Base-by-base conservation (phyloP, 441 rosid species). In the Adansonia madagascariensis region DNA sequence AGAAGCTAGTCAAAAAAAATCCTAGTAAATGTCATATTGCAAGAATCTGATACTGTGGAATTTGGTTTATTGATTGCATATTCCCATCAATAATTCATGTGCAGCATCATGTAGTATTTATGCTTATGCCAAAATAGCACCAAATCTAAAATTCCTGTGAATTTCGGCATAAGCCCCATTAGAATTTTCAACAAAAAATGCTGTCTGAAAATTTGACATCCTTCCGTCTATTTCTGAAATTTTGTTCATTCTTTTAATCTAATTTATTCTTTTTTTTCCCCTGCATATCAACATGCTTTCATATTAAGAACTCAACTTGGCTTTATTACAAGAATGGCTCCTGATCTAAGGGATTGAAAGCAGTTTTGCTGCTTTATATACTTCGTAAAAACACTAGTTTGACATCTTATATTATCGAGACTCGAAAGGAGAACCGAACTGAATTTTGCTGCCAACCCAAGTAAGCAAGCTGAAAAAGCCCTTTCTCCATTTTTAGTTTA, bases 41-140 rank as follows among this genome's bases (percentile, higher is more conserved):
- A 62, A 18, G 67, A 62, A 62, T 35, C 44, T 62, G 20, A 62
- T 62, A 31, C 67, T 6, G 20, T 35, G 68, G 68, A 31, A 35
- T 31, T 31, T 14, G 46, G 68, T 6, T 35, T 15, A 63, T 22
- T 59, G 20, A 35, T 14, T 2, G 44, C 20, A 31, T 35, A 35
- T 63, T 35, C 46, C 44, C 46, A 63, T 11, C 35, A 59, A 22
- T 59, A 59, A 59, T 63, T 63, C 68, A 63, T 11, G 10, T 14
- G 44, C 46, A 31, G 20, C 46, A 62, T 1, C 62, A 20, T 59
- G 14, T 22, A 3, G n/a, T 60, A 60, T 60, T 60, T 24, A 22
- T 11, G 44, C 31, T 14, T 57, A 18, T 18, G 27, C 0, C 18
- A 18, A 18, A 17, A 27, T 57, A 18, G 31, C 27, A 57, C 4